phyloP scores from a whole-genome alignment of 2,329 filamentous ascomycete species.

The Cladophialophora yegresii region DNA sequence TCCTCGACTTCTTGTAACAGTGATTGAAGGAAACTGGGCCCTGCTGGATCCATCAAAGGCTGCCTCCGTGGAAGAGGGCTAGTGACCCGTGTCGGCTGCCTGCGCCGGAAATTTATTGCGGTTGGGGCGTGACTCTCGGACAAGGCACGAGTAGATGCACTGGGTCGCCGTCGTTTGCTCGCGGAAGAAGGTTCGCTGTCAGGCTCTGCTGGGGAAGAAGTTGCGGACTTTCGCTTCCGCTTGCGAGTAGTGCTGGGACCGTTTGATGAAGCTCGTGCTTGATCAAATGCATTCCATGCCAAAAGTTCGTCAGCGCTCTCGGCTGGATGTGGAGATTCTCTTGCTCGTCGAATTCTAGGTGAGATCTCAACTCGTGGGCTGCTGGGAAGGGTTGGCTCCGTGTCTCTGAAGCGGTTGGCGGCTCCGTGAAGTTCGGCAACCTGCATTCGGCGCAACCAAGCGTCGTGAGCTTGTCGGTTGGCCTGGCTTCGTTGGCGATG shows the following conservation, averaged over 20 bases:
- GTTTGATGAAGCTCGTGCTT: slow-evolving; percentile 69
- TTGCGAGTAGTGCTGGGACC: slow-evolving; percentile 50
- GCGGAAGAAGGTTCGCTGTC: slow-evolving; percentile 38
- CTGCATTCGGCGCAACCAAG: slow-evolving; percentile 81
- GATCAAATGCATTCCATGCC: slow-evolving; percentile 90
- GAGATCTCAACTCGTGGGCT: slow-evolving; percentile 30
- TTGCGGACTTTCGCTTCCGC: slow-evolving; percentile 77
- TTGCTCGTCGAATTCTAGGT: slow-evolving; percentile 47
- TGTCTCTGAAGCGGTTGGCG: slow-evolving; percentile 70
- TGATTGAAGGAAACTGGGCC: slow-evolving; percentile 81
- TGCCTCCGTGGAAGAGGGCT: slow-evolving; percentile 26
- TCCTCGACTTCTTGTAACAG: slow-evolving; percentile 84
- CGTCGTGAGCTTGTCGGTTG: slow-evolving; percentile 61
- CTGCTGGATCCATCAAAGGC: slow-evolving; percentile 45
- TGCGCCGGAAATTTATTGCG: slow-evolving; percentile 27
- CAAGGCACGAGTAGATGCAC: slow-evolving; percentile 20
- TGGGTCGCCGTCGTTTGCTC: slow-evolving; percentile 34
- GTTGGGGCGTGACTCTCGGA: slow-evolving; percentile 19
- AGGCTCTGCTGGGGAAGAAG: slow-evolving; percentile 69
- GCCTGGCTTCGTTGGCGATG: slow-evolving; percentile 51
- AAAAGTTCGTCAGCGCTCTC: slow-evolving; percentile 78
- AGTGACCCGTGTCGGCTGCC: slow-evolving; percentile 38
- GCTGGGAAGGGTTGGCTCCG: slow-evolving; percentile 59
- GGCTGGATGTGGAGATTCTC: slow-evolving; percentile 51
- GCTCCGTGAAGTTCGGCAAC: slow-evolving; percentile 75